Conservation (phyloP, 2,329 filamentous ascomycete genomes). For the Teratosphaeria gauchensis region DNA sequence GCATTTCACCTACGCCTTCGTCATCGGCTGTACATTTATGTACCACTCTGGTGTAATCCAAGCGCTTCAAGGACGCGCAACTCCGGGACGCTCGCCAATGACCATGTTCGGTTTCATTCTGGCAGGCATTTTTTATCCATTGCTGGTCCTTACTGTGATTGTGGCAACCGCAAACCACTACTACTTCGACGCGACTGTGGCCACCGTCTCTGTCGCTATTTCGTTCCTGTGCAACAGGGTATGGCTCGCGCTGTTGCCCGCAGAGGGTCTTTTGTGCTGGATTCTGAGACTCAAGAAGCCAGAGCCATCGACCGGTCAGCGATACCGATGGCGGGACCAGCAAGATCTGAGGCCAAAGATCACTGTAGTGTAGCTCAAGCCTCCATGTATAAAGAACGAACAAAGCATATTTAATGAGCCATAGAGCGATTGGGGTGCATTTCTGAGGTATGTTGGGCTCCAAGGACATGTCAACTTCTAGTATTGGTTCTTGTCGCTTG, state of each 20-base stretch:
- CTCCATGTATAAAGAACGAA: not conserved
- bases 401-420: not conserved
- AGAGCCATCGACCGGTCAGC: slow-evolving; percentile 44
- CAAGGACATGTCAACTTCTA: not conserved
- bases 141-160: slow-evolving; percentile 41
- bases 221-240: slow-evolving; percentile 42
- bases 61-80: slow-evolving; percentile 28
- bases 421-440: not conserved
- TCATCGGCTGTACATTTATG: slow-evolving; percentile 43
- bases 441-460: not conserved
- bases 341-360: not conserved
- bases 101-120: slow-evolving; percentile 34
- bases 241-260: slow-evolving; percentile 41
- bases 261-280: slow-evolving; percentile 43
- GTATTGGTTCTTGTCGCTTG: not conserved
- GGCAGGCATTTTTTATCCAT: slow-evolving; percentile 33
- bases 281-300: slow-evolving; percentile 43
- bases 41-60: slow-evolving; percentile 42
- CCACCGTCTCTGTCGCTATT: slow-evolving; percentile 38
- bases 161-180: slow-evolving; percentile 56
- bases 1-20: slow-evolving; percentile 47
- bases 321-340: slow-evolving; percentile 9
- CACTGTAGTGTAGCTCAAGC: not conserved
- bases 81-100: not conserved
- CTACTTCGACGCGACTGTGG: slow-evolving; percentile 45